These are phyloP conservation scores for Phytophthora uliginosa DNA, from an alignment of 352 stramenopile genomes.

Conservation along the genomic window DNA sequence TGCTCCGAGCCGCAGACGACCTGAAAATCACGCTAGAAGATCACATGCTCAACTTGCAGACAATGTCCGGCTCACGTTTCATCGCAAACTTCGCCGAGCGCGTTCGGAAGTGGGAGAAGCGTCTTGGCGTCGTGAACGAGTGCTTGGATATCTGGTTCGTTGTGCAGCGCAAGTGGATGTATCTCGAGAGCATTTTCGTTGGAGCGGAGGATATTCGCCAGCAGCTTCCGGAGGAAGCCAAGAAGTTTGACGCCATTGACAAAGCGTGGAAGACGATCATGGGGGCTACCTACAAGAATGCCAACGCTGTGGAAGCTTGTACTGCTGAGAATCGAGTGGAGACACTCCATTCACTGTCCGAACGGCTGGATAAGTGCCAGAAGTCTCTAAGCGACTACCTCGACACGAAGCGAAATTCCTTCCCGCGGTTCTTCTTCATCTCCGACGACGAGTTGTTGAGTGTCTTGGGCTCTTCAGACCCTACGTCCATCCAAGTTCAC, in stretches of 20 bases:
- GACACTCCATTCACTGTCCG: constrained; percentile 88
- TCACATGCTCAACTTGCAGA: constrained; percentile 92
- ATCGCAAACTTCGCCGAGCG: constrained; percentile 91
- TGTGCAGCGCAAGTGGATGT: constrained; percentile 97
- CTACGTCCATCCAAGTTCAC: constrained; percentile 94
- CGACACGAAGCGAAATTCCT: constrained; percentile 93
- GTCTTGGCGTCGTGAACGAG: constrained; percentile 92
- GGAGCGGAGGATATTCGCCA: constrained; percentile 95
- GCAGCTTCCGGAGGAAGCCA: constrained; percentile 94
- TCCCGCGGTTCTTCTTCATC: constrained; percentile 96
- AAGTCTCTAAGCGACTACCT: constrained; percentile 93
- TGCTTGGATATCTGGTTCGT: constrained; percentile 95
- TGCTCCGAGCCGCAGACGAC: constrained; percentile 86
- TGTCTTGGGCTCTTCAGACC: constrained; percentile 93
- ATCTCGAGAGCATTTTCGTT: constrained; percentile 96
- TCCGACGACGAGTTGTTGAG: constrained; percentile 95
- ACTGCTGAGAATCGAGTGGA: constrained; percentile 91
- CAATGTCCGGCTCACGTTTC: constrained; percentile 94
- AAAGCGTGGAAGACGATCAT: constrained; percentile 96
- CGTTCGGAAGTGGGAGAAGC: constrained; percentile 94
- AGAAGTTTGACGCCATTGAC: constrained; percentile 95
- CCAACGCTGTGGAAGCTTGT: constrained; percentile 92
- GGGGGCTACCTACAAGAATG: constrained; percentile 92
- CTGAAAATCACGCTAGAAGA: constrained; percentile 89
- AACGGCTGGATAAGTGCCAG: constrained; percentile 92